These are phyloP conservation scores for Sugiyamaella grinbergsii DNA, from an alignment of 1,139 yeast species.

Conservation along the genomic window DNA sequence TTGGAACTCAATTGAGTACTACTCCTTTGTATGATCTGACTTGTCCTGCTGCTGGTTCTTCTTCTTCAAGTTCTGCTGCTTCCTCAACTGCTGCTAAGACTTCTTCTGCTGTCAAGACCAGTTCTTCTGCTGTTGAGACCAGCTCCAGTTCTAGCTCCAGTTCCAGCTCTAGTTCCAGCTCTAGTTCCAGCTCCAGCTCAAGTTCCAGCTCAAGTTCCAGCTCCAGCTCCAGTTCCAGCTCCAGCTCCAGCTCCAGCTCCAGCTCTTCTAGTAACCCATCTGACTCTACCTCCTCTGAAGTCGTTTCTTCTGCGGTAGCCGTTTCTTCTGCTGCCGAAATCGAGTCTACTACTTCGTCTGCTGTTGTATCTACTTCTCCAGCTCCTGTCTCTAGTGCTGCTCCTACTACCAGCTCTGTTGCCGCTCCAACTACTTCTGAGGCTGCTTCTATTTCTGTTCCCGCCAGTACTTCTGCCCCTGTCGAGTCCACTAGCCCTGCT, in stretches of 20 bases:
- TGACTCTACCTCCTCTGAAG: conserved; percentile 6
- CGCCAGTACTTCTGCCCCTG: conserved; percentile 3
- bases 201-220: conserved; percentile 3
- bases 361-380: conserved; percentile 5
- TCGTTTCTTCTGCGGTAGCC: conserved; percentile 9
- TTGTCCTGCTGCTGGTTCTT: conserved; percentile 24
- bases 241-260: conserved; percentile 1
- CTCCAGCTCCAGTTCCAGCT: not conserved
- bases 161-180: no score
- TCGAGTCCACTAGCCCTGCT: not conserved
- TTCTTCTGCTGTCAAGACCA: conserved; percentile 1
- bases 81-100: conserved; percentile 20
- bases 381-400: conserved; percentile 11
- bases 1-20: conserved; percentile 26
- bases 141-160: not conserved
- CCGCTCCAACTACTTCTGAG: conserved; percentile 13
- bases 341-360: no score
- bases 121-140: conserved; percentile 8
- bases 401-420: conserved; percentile 15
- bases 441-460: conserved; percentile 12
- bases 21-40: conserved; percentile 30
- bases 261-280: conserved; percentile 3
- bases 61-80: conserved; percentile 20
- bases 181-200: not conserved
- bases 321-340: conserved; percentile 1